Base-by-base conservation (phyloP, 2,329 filamentous ascomycete species). In the Aspergillus intermedius region DNA sequence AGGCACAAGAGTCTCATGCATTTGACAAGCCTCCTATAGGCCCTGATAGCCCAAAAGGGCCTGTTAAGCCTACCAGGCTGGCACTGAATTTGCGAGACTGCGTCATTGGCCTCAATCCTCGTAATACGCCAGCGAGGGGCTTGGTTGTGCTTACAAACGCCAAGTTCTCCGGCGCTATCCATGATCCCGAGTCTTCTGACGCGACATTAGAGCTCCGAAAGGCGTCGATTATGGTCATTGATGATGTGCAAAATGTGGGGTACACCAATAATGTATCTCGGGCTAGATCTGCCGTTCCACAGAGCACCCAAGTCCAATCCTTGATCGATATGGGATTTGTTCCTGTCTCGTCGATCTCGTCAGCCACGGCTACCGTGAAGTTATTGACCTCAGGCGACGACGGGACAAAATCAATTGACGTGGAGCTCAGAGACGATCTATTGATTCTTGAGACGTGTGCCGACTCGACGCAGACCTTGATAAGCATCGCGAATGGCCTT, bases 381-480 rank as follows among this genome's bases (percentile, higher is more conserved):
- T 74, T 91, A 10, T 71, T 74, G 19, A 74, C 77, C 8, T 74
- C 78, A 37, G 74, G 75, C 2, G 73, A 74, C 1, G 78, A 83
- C 32, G 80, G 77, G 0, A 77, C 82, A 25, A 86, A 84, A 54
- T 79, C 82, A 37, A 69, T 96, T 12, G 85, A 93, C 56, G 77
- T 96, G 1, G 88, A 95, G 54, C 73, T 97, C 42, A 82, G 82
- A 52, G 91, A 95, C 60, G 86, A 95, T 55, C 77, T 98, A 1
- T 76, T 98, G 46, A 84, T 98, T 30, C 73, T 98, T 5, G 93
- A 98, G 68, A 94, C 91, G 1, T 98, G 94, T 61, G 93, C 93
- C 25, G 93, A 98, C 68, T 98, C 93, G 1, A 97, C 90, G 0
- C 90, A 96, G 65, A 98, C 93, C 0, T 77, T 98, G 12, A 85